Evolutionary conservation across 768 basidiomycete genomes (phyloP), one percentile per base, ranked within the genome.

Genomic region (Suillus decipiens): DNA sequence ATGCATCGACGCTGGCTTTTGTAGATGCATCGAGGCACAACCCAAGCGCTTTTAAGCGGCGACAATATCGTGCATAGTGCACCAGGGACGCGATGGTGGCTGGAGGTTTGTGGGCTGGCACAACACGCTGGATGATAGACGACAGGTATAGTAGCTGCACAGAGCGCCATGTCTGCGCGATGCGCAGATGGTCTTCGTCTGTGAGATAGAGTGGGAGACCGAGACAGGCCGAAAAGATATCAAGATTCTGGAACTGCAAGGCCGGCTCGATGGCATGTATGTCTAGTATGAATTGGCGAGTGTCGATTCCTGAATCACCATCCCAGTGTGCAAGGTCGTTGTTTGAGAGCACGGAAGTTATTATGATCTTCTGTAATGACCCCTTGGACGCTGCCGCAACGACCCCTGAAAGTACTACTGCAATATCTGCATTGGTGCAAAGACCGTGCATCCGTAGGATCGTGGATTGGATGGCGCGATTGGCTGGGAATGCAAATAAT

Each of bases 151-250:
- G 39, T 12, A 57, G 24, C 11, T 12, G 56, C 28, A 41, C 39
- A 5, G 56, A 57, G 39, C 56, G 28, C 56, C 56, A 57, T 57
- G 56, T 19, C 11, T 41, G 56, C 3, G 56, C 56, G 28, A 57
- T 41, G 11, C 56, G 56, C 11, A 57, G 17, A 31, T 57, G 39
- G 11, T 57, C 56, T 41, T 57, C 39, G 17, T 57, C 56, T 28
- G 39, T 28, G 56, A 57, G 56, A 57, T 57, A 57, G 5, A 57
- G 39, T 7, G 56, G 56, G 39, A 57, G 17, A n/a, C 56, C 56
- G 24, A 57, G 39, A 28, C 56, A 57, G 17, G 24, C 56, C 6
- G 56, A 57, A 39, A 57, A 57, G 17, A 57, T 42, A 17, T 57
- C 56, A 17, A 57, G 24, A 28, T 41, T 57, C 10, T 17, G 56